These are phyloP conservation scores for Aspergillus coremiiformis DNA, from an alignment of 495 filamentous ascomycete species.

Conservation along the genomic window DNA sequence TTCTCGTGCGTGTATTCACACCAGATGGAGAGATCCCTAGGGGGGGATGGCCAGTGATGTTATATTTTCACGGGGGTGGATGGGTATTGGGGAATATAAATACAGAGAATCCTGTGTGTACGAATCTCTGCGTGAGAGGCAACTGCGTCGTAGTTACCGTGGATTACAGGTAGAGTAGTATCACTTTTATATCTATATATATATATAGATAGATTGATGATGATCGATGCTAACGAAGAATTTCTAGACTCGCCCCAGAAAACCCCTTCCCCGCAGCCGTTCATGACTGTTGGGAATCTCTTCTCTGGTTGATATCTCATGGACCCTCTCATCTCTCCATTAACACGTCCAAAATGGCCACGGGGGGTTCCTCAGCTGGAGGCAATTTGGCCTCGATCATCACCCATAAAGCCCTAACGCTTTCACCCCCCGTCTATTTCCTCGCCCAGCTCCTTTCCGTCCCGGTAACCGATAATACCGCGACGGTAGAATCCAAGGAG, in stretches of 20 bases:
- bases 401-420: constrained; percentile 44
- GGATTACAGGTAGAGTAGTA: constrained; percentile 41
- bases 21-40: constrained; percentile 36
- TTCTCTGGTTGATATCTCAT: constrained; percentile 45
- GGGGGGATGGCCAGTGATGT: constrained; percentile 47
- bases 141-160: constrained; percentile 48
- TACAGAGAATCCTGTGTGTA: constrained; percentile 52
- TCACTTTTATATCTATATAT: neutral
- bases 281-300: constrained; percentile 50
- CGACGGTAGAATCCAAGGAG: constrained; percentile 33
- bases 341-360: constrained; percentile 42
- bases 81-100: constrained; percentile 55
- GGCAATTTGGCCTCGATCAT: constrained; percentile 50
- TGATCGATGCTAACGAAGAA: too few species aligned
- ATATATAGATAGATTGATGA: neutral
- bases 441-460: constrained; percentile 47
- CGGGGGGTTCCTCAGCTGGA: constrained; percentile 49
- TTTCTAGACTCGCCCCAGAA: constrained; percentile 50
- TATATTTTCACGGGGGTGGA: constrained; percentile 54
- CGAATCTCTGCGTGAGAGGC: constrained; percentile 44
- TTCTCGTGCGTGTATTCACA: constrained; percentile 42
- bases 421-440: constrained; percentile 39
- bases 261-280: constrained; percentile 49
- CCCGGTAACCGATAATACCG: constrained; percentile 52
- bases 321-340: constrained; percentile 34